A percentile compares a stretch with the other conserved stretches of the same genome.
Evolutionary conservation across 805 yeast species (phyloP).

Genomic region (Danielia reshetovae): DNA sequence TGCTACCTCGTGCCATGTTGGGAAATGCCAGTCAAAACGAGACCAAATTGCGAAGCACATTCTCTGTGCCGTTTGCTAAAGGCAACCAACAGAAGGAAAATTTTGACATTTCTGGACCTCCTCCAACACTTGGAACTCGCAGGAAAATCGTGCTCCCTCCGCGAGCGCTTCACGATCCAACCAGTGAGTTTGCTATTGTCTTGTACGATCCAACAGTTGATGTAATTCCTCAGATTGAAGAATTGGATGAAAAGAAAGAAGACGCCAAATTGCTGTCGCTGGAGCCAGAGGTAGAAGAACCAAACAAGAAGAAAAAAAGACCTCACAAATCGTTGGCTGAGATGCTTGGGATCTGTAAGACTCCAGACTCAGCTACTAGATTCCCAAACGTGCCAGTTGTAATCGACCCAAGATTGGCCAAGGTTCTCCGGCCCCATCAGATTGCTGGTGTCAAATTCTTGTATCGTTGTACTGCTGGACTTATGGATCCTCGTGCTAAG

Average conservation of each 20-base stretch:
- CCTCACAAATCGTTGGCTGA: slow-evolving; percentile 72
- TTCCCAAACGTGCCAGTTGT: slow-evolving; percentile 93
- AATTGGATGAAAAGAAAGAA: slow-evolving; percentile 15
- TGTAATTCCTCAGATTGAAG: slow-evolving; percentile 36
- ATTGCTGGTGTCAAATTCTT: slow-evolving; percentile 91
- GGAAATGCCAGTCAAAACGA: slow-evolving; percentile 32
- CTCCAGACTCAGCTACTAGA: slow-evolving; percentile 45
- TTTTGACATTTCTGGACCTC: slow-evolving; percentile 40
- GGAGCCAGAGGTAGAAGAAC: slow-evolving; percentile 7
- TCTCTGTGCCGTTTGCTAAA: slow-evolving; percentile 57
- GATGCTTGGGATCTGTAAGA: slow-evolving; percentile 64
- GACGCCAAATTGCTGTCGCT: slow-evolving; percentile 10
- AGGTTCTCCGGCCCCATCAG: slow-evolving; percentile 91
- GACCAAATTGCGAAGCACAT: slow-evolving; percentile 40
- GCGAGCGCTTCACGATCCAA: slow-evolving; percentile 91
- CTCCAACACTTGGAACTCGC: slow-evolving; percentile 84
- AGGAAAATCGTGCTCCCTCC: slow-evolving; percentile 71
- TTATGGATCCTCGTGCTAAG: slow-evolving; percentile 74
- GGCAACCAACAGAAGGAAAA: slow-evolving; percentile 29
- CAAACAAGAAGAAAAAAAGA: slow-evolving; percentile 31
- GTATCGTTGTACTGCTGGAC: slow-evolving; percentile 86
- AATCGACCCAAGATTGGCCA: slow-evolving; percentile 82
- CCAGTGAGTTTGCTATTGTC: slow-evolving; percentile 89
- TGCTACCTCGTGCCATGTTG: slow-evolving; percentile 51
- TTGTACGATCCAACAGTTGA: slow-evolving; percentile 94